These are phyloP conservation scores for Selaginella moellendorffii DNA, from an alignment of 75 land plant species.

Conservation along the genomic window DNA sequence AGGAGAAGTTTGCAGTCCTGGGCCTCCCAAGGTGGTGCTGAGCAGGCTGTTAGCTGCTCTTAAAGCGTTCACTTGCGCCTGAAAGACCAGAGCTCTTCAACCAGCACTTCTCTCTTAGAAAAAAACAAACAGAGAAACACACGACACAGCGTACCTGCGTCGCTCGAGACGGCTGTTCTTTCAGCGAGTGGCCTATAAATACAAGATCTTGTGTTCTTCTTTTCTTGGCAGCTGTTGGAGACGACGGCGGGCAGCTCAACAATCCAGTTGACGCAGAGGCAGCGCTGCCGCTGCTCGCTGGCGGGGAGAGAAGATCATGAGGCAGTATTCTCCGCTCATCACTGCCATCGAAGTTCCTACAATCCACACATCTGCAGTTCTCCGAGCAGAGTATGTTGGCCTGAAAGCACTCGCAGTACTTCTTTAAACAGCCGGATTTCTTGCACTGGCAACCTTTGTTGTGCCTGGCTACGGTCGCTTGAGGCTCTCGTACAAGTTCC, in stretches of 20 bases:
- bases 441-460: conserved; percentile 99
- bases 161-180: conserved; percentile 26
- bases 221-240: conserved; percentile 40
- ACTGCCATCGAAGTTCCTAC: conserved; percentile 91
- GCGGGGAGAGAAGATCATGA: conserved; percentile 40
- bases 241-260: conserved; percentile 54
- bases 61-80: not conserved
- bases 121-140: not conserved
- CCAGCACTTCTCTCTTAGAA: not conserved
- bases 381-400: conserved; percentile 95
- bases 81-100: not conserved
- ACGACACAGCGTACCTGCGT: not conserved
- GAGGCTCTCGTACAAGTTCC: conserved; percentile 20
- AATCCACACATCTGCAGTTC: conserved; percentile 91
- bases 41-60: not conserved
- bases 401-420: conserved; percentile 98
- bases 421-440: conserved; percentile 94
- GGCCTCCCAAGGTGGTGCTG: too few relatives aligned
- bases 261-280: conserved; percentile 13
- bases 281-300: conserved; percentile 52
- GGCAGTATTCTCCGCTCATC: conserved; percentile 83
- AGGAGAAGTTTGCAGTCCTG: not conserved
- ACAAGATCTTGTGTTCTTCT: conserved; percentile 62
- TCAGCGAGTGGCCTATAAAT: conserved; percentile 30
- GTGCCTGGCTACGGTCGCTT: conserved; percentile 52